Evolutionary conservation across 805 yeast species (phyloP).

Genomic region (Starmerella gropengiesseri): DNA sequence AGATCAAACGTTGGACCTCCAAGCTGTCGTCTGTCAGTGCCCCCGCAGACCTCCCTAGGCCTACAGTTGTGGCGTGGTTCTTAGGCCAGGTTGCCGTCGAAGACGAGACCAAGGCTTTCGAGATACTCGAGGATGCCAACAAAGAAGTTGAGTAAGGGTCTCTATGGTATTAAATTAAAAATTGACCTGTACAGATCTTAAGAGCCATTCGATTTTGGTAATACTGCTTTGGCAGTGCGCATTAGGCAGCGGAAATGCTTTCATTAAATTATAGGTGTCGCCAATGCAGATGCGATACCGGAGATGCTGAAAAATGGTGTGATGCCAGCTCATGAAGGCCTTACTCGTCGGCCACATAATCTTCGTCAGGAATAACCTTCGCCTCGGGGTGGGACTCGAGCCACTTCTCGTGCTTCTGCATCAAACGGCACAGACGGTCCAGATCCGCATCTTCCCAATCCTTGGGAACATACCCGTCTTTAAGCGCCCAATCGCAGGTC

Average conservation of each 20-base stretch:
- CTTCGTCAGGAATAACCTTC: too few species aligned
- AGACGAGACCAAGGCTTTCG: constrained; percentile 34
- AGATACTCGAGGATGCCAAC: constrained; percentile 31
- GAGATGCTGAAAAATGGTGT: too few species aligned
- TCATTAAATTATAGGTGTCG: too few species aligned
- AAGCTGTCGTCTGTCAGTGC: constrained; percentile 15
- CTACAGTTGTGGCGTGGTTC: constrained; percentile 55
- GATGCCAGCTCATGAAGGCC: too few species aligned
- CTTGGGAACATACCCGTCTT: constrained; percentile 13
- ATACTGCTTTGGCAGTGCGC: too few species aligned
- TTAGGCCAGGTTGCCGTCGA: constrained; percentile 44
- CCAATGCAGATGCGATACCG: too few species aligned
- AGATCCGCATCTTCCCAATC: constrained; percentile 18
- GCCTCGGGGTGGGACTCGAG: too few species aligned
- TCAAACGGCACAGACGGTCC: constrained; percentile 14
- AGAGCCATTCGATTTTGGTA: neutral
- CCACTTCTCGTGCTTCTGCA: constrained; percentile 21
- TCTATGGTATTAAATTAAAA: neutral
- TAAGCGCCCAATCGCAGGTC: constrained; percentile 22
- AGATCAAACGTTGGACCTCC: constrained; percentile 18
- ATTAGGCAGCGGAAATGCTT: too few species aligned
- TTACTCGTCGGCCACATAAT: too few species aligned
- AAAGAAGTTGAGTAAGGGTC: neutral
- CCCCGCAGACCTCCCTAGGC: constrained; percentile 30
- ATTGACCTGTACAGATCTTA: neutral